Base-by-base conservation (phyloP, 2,329 filamentous ascomycete species). In the Xylaria arbuscula region DNA sequence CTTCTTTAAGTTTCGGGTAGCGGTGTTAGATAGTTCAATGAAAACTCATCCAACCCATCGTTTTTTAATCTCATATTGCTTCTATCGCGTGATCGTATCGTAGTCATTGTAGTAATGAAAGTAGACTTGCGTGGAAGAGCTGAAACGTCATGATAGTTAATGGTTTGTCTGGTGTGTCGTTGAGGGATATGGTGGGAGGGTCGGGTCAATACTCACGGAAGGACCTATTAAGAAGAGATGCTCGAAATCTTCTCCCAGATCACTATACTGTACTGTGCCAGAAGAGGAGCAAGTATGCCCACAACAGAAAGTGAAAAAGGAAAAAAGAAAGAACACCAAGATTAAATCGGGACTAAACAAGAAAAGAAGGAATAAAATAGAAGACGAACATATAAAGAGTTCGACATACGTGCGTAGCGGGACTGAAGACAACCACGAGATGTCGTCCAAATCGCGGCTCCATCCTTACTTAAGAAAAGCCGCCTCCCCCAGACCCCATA, bases 371-470 rank as follows among this genome's bases (percentile, higher is more conserved):
- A 28, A 28, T 28, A 5, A 28, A 28, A 28, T 28, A 28, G 28
- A 28, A 22, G 4, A 28, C 11, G 13, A 22, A 53, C 22, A 22
- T 8, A 11, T 0, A 40, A 1, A 28, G 2, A 8, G 17, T 40
- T 28, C 32, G n/a, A 22, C 19, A 40, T 40, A 2, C 10, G 55
- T 22, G 2, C n/a, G 38, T 7, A 13, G 55, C 5, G 1, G 19
- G 19, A 28, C 28, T 28, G 28, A n/a, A 8, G 17, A n/a, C 28
- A 19, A 34, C 19, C 51, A 15, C 45, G 61, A 62, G 57, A 54
- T 57, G 69, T 71, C 60, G 69, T 71, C 42, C 40, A 62, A 69
- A 47, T 13, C 60, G 67, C 63, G 67, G 63, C 69, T 71, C 69
- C 45, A 51, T 36, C 47, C 57, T 69, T 69, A 69, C 60, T n/a